phyloP scores from a whole-genome alignment of 108 stramenopile species.

The Stephanodiscus minutulus region DNA sequence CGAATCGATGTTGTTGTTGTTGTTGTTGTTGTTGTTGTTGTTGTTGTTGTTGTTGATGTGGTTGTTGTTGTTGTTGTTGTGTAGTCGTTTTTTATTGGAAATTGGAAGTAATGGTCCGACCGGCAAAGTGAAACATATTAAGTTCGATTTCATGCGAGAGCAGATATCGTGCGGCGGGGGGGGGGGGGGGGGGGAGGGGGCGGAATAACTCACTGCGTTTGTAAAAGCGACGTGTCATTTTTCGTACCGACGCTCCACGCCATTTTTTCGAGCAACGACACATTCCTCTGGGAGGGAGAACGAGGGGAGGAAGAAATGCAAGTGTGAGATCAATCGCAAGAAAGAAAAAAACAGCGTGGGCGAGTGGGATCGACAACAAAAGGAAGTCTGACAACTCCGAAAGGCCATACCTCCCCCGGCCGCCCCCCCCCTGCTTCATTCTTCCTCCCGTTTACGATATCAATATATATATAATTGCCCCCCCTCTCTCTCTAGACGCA shows the following conservation, averaged over 20 bases:
- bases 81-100: background rate
- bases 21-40: slow-evolving; percentile 1
- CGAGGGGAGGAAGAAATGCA: background rate
- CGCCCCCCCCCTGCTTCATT: too few relatives aligned
- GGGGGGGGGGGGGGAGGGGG: background rate
- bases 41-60: too few relatives aligned
- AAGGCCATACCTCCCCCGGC: background rate
- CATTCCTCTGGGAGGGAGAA: slow-evolving; percentile 63
- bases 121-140: slow-evolving; percentile 1
- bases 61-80: too few relatives aligned
- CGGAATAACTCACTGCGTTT: slow-evolving; percentile 62
- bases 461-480: background rate
- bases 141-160: background rate
- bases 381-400: background rate
- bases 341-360: background rate
- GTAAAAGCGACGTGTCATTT: slow-evolving; percentile 51
- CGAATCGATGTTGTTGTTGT: background rate
- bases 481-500: slow-evolving; percentile 17
- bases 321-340: background rate
- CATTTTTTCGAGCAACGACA: slow-evolving; percentile 80
- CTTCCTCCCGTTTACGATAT: too few relatives aligned
- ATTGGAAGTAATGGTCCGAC: background rate
- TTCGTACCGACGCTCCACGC: slow-evolving; percentile 52
- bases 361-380: background rate
- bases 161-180: too few relatives aligned